Evolutionary conservation across 768 basidiomycete species (phyloP), one percentile per base, ranked within the genome.

Genomic region (Russula dissimulans): DNA sequence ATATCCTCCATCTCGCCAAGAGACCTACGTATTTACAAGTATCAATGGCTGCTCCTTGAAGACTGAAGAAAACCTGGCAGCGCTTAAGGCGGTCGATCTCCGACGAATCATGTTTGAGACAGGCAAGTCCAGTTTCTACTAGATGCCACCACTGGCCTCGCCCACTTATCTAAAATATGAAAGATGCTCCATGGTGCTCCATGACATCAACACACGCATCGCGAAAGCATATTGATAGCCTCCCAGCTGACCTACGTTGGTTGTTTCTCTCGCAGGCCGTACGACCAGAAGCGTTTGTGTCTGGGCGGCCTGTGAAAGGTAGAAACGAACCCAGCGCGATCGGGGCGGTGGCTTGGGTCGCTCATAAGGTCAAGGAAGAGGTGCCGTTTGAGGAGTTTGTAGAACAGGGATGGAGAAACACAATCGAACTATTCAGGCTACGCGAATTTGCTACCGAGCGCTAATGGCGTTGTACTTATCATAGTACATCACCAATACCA

Each of bases 21-120:
- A 56, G 15, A 38, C 43, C 22, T 18, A 3, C 5, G 17, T 39
- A 58, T 63, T 49, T 6, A 38, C 17, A 49, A 83, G 85, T 52
- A 70, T 89, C 56, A 91, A 90, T 62, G 88, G 89, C 3, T 91
- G 90, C 67, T 84, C 83, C 1, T 71, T 93, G 57, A 91, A 91
- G 71, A 88, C 85, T 0, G 75, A 78, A 42, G 81, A 82, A 54
- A 88, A 87, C 67, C 71, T 91, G 0, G 72, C 75, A 5, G 75
- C 79, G 6, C 75, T 79, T 9, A 79, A 78, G 63, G 67, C 75
- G 4, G 80, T 92, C n/a, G 82, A 77, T 10, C 75, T 79, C 6
- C 80, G 84, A 31, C 74, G 72, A 61, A 68, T 93, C 48, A 73
- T 91, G 71, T 74, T 93, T 7, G 91, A 93, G 69, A 90, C 88